Conservation (phyloP, 768 basidiomycete species). For the Atractiella rhizophila region DNA sequence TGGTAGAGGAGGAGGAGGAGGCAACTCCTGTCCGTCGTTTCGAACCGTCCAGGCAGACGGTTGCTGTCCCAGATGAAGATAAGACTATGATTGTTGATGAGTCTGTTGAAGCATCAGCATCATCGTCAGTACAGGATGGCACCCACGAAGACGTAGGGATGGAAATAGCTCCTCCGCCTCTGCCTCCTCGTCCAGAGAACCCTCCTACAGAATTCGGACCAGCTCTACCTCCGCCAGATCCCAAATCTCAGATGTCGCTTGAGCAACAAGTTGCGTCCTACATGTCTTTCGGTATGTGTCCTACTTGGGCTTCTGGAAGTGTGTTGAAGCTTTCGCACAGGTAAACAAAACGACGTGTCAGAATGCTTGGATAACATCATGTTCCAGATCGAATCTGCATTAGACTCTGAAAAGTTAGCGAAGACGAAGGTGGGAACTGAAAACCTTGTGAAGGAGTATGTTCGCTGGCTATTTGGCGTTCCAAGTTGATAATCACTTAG, state of each 20-base stretch:
- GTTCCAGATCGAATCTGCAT: conserved; percentile 82
- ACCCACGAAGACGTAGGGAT: too few species aligned
- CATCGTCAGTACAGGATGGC: too few species aligned
- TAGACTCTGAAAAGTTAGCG: conserved; percentile 34
- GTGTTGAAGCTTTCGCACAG: too few species aligned
- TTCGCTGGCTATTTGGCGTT: not conserved
- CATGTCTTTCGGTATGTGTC: conserved; percentile 10
- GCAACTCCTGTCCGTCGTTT: too few species aligned
- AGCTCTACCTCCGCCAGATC: too few species aligned
- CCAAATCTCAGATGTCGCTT: conserved; percentile 5
- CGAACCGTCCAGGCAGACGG: too few species aligned
- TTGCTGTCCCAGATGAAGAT: too few species aligned
- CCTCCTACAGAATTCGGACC: too few species aligned
- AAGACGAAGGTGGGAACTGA: conserved; percentile 29
- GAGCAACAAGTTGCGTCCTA: conserved; percentile 8
- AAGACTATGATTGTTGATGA: not conserved
- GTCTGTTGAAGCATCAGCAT: too few species aligned
- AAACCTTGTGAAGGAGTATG: conserved; percentile 60
- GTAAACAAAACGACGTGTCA: conserved; percentile 86
- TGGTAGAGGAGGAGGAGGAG: not conserved
- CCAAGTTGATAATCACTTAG: conserved; percentile 20
- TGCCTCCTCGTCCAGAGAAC: too few species aligned
- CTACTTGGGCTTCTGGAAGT: not conserved
- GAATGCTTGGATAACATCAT: conserved; percentile 99
- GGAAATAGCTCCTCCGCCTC: too few species aligned